Evolutionary conservation across 495 filamentous ascomycete genomes (phyloP).

Genomic region (Aspergillus nanangensis): DNA sequence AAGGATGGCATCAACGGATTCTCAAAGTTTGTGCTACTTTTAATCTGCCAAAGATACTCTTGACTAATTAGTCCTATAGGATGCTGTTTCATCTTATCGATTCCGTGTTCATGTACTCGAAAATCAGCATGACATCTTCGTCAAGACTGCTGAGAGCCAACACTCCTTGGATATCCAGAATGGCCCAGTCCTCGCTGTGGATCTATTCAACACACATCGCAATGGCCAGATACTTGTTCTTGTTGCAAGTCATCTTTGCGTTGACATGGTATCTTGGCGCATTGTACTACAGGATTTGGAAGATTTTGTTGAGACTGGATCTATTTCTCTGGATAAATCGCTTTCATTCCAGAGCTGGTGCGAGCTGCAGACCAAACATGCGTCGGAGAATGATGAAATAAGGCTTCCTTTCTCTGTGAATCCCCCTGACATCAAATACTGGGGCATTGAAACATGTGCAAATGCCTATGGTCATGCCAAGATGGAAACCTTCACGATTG

Average conservation of each 20-base stretch:
- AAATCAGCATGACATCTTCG: constrained; percentile 25
- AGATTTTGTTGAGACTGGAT: constrained; percentile 47
- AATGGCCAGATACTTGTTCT: constrained; percentile 56
- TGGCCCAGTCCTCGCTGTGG: constrained; percentile 41
- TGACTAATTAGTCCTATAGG: constrained; percentile 15
- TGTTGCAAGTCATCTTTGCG: constrained; percentile 61
- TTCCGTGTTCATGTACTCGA: constrained; percentile 31
- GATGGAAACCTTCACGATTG: constrained; percentile 39
- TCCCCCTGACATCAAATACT: constrained; percentile 37
- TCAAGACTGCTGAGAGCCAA: constrained; percentile 35
- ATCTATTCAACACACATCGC: constrained; percentile 50
- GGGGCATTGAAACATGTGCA: constrained; percentile 45
- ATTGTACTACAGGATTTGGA: constrained; percentile 64
- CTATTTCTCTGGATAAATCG: constrained; percentile 31
- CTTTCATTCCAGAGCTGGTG: constrained; percentile 66
- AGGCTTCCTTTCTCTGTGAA: constrained; percentile 33
- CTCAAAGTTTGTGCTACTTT: constrained; percentile 30
- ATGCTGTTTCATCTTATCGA: constrained; percentile 37
- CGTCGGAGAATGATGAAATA: constrained; percentile 7
- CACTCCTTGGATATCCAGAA: constrained; percentile 32
- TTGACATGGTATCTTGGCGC: constrained; percentile 70
- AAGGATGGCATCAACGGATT: constrained; percentile 41
- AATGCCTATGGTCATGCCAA: constrained; percentile 49
- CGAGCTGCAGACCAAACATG: constrained; percentile 32
- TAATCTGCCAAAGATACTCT: too few relatives aligned